phyloP scores from a whole-genome alignment of 495 filamentous ascomycete genomes.

The Arthonia radiata region DNA sequence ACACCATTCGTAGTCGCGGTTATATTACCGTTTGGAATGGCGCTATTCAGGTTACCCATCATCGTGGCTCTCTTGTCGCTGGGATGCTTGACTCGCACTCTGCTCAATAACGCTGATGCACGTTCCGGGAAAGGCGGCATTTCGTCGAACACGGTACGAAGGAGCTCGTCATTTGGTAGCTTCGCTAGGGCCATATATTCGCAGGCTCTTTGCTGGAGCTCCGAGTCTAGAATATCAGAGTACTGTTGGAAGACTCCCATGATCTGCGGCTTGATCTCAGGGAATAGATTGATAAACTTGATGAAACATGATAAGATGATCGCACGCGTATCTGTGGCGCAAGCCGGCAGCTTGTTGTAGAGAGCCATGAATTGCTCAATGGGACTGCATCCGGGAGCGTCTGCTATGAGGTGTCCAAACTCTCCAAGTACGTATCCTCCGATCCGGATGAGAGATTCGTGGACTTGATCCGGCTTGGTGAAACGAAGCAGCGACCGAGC shows the following conservation, averaged over 20 bases:
- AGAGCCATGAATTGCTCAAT: slow-evolving; percentile 95
- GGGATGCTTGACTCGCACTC: slow-evolving; percentile 82
- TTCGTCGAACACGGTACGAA: slow-evolving; percentile 91
- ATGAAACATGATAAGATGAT: slow-evolving; percentile 88
- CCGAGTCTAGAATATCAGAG: slow-evolving; percentile 84
- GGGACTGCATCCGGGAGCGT: slow-evolving; percentile 73
- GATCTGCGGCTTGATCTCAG: slow-evolving; percentile 92
- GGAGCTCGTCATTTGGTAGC: slow-evolving; percentile 67
- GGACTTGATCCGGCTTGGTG: slow-evolving; percentile 72
- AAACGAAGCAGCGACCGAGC: slow-evolving; percentile 79
- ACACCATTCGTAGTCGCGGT: slow-evolving; percentile 12
- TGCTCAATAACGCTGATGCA: slow-evolving; percentile 69
- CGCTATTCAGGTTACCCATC: neutral
- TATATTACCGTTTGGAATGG: slow-evolving; percentile 19
- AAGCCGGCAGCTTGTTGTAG: slow-evolving; percentile 69
- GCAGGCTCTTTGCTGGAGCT: slow-evolving; percentile 87
- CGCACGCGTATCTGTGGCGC: slow-evolving; percentile 67
- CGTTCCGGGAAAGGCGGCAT: slow-evolving; percentile 98
- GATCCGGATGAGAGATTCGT: slow-evolving; percentile 93
- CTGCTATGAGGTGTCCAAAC: slow-evolving; percentile 95
- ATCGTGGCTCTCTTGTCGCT: slow-evolving; percentile 39
- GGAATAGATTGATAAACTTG: slow-evolving; percentile 97
- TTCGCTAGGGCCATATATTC: slow-evolving; percentile 81
- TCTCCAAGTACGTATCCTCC: slow-evolving; percentile 89
- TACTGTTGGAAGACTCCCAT: slow-evolving; percentile 74